phyloP scores from a whole-genome alignment of 1,139 yeast species.

The Scheffersomyces segobiensis region DNA sequence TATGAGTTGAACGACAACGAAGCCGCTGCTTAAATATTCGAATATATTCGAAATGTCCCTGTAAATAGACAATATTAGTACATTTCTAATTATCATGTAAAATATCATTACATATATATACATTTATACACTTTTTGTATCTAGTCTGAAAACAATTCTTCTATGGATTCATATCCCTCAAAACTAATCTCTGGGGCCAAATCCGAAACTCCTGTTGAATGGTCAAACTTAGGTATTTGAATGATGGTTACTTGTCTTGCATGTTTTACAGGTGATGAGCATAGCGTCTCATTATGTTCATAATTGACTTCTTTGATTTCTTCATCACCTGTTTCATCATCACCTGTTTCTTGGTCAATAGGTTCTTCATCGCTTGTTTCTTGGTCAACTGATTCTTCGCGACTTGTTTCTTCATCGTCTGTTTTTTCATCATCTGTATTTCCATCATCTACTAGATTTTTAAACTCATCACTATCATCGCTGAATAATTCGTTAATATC shows the following conservation, averaged over 20 bases:
- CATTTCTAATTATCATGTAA: background rate
- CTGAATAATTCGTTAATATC: constrained; percentile 19
- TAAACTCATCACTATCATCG: constrained; percentile 5
- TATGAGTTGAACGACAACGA: background rate
- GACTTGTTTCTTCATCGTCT: constrained; percentile 13
- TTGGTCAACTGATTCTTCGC: constrained; percentile 17
- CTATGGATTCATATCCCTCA: constrained; percentile 21
- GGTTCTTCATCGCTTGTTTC: constrained; percentile 9
- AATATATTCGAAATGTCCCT: background rate
- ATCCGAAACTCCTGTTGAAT: background rate
- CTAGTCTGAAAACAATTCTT: constrained; percentile 16
- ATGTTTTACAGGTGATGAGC: background rate
- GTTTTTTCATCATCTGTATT: constrained; percentile 9
- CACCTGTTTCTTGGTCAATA: constrained; percentile 4
- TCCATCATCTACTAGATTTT: constrained; percentile 1
- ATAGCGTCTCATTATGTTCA: background rate
- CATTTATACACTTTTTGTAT: background rate
- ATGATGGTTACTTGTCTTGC: background rate
- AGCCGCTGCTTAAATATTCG: background rate
- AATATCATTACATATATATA: too few relatives aligned
- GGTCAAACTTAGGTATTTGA: constrained; percentile 1
- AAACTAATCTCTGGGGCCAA: background rate
- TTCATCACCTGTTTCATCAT: background rate
- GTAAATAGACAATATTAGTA: background rate
- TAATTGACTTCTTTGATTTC: too few relatives aligned